Percentiles rank a stretch among this genome's conserved stretches.
phyloP scores from a whole-genome alignment of 148 eudicot genomes.

The Rhododendron simsii region DNA sequence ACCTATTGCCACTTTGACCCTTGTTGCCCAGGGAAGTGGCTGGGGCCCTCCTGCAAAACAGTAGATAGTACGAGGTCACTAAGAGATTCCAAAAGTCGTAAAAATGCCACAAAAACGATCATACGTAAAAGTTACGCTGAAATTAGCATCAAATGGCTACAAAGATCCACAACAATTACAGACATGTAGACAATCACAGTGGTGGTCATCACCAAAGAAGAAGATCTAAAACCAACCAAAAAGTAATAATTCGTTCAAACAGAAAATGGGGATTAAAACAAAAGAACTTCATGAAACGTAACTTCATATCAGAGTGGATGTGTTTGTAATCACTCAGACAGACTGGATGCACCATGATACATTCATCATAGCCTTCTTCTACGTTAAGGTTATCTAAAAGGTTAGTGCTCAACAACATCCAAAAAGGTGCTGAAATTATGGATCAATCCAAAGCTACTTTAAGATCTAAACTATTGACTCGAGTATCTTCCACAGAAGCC shows the following conservation, averaged over 20 bases:
- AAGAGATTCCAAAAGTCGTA: background rate
- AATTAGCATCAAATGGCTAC: background rate
- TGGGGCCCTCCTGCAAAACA: conserved; percentile 55
- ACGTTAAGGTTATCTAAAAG: background rate
- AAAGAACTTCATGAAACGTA: background rate
- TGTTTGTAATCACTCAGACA: background rate
- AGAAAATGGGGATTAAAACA: background rate
- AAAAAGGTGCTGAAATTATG: background rate
- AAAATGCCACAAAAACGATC: background rate
- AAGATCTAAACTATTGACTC: background rate
- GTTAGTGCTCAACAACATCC: background rate
- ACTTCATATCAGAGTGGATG: background rate
- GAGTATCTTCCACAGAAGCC: background rate
- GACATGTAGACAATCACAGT: background rate
- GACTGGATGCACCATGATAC: background rate
- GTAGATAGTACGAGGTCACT: background rate
- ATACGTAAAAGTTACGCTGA: background rate
- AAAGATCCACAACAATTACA: background rate
- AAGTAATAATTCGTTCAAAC: background rate
- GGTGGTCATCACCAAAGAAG: background rate
- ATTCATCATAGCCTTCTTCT: background rate
- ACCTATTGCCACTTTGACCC: conserved; percentile 68
- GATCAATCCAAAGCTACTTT: background rate
- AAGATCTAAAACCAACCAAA: background rate
- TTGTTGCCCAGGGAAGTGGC: conserved; percentile 60